Percentiles rank a stretch among this genome's conserved stretches.
These are phyloP conservation scores for Papiliotrema terrestris DNA, from an alignment of 1,284 basidiomycete species.

Conservation along the genomic window DNA sequence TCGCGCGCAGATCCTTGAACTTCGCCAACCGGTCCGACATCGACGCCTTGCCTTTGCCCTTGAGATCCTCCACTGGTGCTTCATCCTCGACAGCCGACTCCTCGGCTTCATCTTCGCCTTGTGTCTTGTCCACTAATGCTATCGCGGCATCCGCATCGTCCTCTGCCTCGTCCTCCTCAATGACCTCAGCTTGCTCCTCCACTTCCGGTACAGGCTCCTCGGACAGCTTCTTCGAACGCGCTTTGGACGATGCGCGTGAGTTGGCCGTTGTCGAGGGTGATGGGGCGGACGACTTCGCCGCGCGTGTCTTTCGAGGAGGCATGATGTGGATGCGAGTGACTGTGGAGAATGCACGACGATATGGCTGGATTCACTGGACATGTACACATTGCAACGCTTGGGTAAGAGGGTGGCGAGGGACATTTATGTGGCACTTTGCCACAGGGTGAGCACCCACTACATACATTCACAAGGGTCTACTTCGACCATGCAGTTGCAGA, in stretches of 20 bases:
- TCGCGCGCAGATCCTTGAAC: conserved; percentile 67
- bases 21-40: conserved; percentile 74
- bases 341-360: not conserved
- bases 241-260: conserved; percentile 6
- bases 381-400: too few species aligned
- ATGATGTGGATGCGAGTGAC: conserved; percentile 4
- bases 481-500: too few species aligned
- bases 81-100: conserved; percentile 11
- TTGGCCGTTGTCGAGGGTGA: conserved; percentile 24
- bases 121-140: conserved; percentile 13
- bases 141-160: conserved; percentile 12
- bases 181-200: conserved; percentile 8
- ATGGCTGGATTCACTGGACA: too few species aligned
- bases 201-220: conserved; percentile 10
- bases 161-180: conserved; percentile 4
- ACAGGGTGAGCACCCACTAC: too few species aligned
- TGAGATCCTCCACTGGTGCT: conserved; percentile 6
- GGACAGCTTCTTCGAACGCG: conserved; percentile 6
- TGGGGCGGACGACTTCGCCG: conserved; percentile 33
- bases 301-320: conserved; percentile 24
- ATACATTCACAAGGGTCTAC: too few species aligned
- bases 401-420: too few species aligned
- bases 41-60: conserved; percentile 11
- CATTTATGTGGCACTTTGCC: too few species aligned
- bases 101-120: conserved; percentile 7